A percentile compares a stretch with the other conserved stretches of the same genome.
Evolutionary conservation across 2,329 filamentous ascomycete species (phyloP).

Genomic region (Fusarium staphyleae): DNA sequence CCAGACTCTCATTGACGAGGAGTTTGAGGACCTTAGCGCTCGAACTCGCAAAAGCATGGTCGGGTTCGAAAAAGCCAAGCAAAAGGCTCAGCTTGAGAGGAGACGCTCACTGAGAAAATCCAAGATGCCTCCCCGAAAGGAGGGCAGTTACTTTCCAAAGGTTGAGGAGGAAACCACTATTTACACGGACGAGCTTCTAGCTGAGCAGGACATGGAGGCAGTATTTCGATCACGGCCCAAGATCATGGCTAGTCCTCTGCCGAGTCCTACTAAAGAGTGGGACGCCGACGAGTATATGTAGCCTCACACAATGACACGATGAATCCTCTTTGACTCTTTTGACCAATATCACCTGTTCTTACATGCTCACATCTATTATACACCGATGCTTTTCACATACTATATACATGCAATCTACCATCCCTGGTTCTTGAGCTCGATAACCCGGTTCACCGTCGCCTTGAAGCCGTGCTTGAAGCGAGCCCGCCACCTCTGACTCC

Average conservation of each 20-base stretch:
- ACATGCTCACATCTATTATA: conserved; percentile 42
- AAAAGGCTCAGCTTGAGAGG: conserved; percentile 66
- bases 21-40: conserved; percentile 60
- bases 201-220: conserved; percentile 76
- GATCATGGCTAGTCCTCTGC: conserved; percentile 76
- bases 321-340: too few species aligned
- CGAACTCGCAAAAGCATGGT: conserved; percentile 69
- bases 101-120: conserved; percentile 58
- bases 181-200: conserved; percentile 73
- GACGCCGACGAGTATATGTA: conserved; percentile 39
- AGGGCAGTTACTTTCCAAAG: conserved; percentile 56
- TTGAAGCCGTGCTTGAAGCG: conserved; percentile 75
- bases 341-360: conserved; percentile 11
- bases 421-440: conserved; percentile 76
- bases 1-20: conserved; percentile 31
- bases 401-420: conserved; percentile 62
- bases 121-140: conserved; percentile 49
- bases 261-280: conserved; percentile 54
- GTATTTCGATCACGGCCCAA: conserved; percentile 87
- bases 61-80: conserved; percentile 65
- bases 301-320: conserved; percentile 15
- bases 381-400: conserved; percentile 32
- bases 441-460: conserved; percentile 68
- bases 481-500: conserved; percentile 71
- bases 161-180: conserved; percentile 55